Percentiles rank a stretch among this genome's conserved stretches.
These are phyloP conservation scores for Nakazawaea sp. DNA, from an alignment of 805 yeast species.

Conservation along the genomic window DNA sequence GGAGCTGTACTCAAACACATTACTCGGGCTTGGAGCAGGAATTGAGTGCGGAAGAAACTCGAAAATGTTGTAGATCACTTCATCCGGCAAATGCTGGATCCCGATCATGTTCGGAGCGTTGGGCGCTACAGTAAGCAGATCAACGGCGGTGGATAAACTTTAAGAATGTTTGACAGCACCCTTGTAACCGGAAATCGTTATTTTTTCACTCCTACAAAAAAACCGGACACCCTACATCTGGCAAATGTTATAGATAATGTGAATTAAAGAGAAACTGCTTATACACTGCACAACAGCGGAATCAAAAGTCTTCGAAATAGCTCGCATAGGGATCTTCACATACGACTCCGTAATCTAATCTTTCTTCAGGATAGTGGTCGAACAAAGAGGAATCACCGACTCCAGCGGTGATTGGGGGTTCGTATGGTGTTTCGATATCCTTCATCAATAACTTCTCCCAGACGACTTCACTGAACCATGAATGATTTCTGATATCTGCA, in stretches of 20 bases:
- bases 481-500: constrained; percentile 47
- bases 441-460: constrained; percentile 51
- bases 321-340: constrained; percentile 66
- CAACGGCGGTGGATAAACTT: too few species aligned
- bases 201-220: background rate
- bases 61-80: background rate
- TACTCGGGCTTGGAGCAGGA: too few species aligned
- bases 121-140: too few species aligned
- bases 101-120: too few species aligned
- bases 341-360: constrained; percentile 72
- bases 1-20: too few species aligned
- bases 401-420: constrained; percentile 57
- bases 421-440: constrained; percentile 59
- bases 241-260: background rate
- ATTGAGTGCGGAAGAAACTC: background rate
- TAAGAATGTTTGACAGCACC: too few species aligned
- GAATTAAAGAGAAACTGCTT: too few species aligned
- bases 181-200: too few species aligned
- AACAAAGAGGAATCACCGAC: constrained; percentile 59
- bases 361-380: constrained; percentile 75
- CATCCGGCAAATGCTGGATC: background rate
- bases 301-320: constrained; percentile 49
- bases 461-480: constrained; percentile 55
- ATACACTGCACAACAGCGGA: too few species aligned
- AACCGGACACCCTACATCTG: background rate